Evolutionary conservation across 768 basidiomycete species (phyloP).

Genomic region (Leucosporidium scottii): DNA sequence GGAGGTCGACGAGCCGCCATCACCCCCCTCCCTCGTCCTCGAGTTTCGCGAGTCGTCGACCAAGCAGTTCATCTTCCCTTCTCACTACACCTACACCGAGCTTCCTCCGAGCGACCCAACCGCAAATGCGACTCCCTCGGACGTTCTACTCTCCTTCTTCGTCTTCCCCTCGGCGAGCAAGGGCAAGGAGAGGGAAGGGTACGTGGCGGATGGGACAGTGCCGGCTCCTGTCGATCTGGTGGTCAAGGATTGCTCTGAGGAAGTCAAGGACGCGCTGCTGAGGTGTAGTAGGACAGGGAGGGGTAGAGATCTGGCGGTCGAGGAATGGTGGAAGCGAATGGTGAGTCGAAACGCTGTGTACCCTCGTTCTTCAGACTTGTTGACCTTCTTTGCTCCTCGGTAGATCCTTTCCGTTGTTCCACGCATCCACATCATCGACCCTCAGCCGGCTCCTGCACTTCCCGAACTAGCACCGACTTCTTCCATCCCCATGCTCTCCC

Average conservation of each 20-base stretch:
- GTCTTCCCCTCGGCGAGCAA: slow-evolving; percentile 16
- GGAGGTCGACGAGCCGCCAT: background rate
- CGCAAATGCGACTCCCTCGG: background rate
- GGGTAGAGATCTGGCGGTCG: slow-evolving; percentile 6
- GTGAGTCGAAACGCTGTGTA: background rate
- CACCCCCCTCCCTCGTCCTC: slow-evolving; percentile 10
- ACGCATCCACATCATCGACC: slow-evolving; percentile 12
- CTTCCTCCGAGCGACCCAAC: slow-evolving; percentile 1
- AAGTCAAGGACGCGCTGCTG: slow-evolving; percentile 8
- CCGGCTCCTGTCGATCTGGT: slow-evolving; percentile 26
- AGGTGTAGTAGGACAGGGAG: slow-evolving; percentile 12
- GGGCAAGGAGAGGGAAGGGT: slow-evolving; percentile 1
- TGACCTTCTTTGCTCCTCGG: fast-evolving
- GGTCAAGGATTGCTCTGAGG: slow-evolving; percentile 8
- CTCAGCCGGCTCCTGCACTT: background rate
- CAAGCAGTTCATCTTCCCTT: slow-evolving; percentile 17
- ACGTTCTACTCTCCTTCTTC: slow-evolving; percentile 30
- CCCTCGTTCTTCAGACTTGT: no score
- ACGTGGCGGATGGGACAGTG: background rate
- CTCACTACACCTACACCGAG: slow-evolving; percentile 13
- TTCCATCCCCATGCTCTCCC: background rate
- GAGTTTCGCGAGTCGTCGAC: slow-evolving; percentile 12
- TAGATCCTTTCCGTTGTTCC: slow-evolving; percentile 22
- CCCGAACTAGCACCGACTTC: background rate
- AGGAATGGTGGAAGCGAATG: slow-evolving; percentile 21